phyloP scores from a whole-genome alignment of 148 eudicot species.

The Dianthus caryophyllus region DNA sequence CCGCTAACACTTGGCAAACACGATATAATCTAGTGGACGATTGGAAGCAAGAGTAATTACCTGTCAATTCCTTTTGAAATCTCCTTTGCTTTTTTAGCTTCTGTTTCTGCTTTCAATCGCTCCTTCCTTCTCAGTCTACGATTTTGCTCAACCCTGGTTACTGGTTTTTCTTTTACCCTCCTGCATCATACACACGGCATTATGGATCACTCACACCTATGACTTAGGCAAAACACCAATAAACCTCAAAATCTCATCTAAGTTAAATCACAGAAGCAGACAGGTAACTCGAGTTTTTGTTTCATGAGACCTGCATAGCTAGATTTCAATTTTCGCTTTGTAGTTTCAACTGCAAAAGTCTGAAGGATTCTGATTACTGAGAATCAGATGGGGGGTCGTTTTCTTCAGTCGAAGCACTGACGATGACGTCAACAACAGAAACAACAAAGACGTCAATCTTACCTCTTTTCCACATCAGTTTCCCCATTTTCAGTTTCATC shows the following conservation, averaged over 20 bases:
- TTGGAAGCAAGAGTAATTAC: constrained; percentile 28
- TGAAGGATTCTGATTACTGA: too few relatives aligned
- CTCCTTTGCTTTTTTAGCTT: constrained; percentile 44
- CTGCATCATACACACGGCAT: constrained; percentile 34
- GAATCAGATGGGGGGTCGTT: not conserved
- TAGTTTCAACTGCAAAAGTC: too few relatives aligned
- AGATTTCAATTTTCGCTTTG: too few relatives aligned
- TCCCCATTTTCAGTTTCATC: constrained; percentile 32
- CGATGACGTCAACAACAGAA: not conserved
- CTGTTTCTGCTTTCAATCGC: constrained; percentile 48
- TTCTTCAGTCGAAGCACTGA: not conserved
- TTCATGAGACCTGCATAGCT: too few relatives aligned
- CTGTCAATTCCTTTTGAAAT: constrained; percentile 83
- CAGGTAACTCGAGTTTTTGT: too few relatives aligned
- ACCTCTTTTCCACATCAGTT: constrained; percentile 59
- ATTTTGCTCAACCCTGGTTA: constrained; percentile 67
- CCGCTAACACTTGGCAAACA: too few relatives aligned
- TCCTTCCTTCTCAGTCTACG: constrained; percentile 66
- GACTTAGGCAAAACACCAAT: not conserved
- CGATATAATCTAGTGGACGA: too few relatives aligned
- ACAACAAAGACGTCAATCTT: not conserved
- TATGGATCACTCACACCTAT: not conserved
- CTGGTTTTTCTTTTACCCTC: constrained; percentile 44
- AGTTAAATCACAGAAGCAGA: too few relatives aligned
- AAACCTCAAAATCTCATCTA: not conserved